Base-by-base conservation (phyloP, 305 asterid species). In the Striga hermonthica region DNA sequence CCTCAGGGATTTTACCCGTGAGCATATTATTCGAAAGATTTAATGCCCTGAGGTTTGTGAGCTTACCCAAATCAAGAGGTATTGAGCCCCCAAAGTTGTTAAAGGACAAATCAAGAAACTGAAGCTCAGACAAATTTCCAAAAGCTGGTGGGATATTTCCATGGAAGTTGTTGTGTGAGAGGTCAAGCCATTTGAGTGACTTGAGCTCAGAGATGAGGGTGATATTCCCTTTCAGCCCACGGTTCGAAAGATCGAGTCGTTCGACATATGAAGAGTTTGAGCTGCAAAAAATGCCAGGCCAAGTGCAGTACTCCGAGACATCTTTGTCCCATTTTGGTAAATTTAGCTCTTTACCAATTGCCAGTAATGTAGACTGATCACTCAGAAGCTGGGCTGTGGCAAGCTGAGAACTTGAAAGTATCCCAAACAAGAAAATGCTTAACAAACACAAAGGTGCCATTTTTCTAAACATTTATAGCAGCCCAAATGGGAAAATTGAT, bases 51-150 rank as follows among this genome's bases (percentile, higher is more conserved):
- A 93, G 85, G 62, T 68, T 79, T 60, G 67, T 73, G 34, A 93
- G 88, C 60, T 73, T 79, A 34, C 86, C 88, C 34, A 93, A 67
- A 66, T 90, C 95, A 6, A 72, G 13, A 70, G 99, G 99, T 36
- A 93, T 76, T 8, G 83, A 71, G 62, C 91, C 86, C 8, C 43
- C 84, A 69, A 93, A 88, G 66, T 74, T 73, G 50, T 93, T 93
- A 74, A 82, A 88, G 0, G 99, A 90, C 36, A 93, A 86, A 85
- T 93, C 97, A 74, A 93, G 99, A 83, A 83, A 84, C 69, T 86
- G 86, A 72, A 93, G 96, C 72, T 78, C 75, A 41, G 87, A 75
- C 57, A 93, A 79, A 44, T 85, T 81, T 40, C 85, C 94, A 58
- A 93, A 77, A 44, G 80, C 76, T 55, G 77, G 73, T 63, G 96